phyloP scores from a whole-genome alignment of 805 yeast genomes.

The Wickerhamiella sorbophila region DNA sequence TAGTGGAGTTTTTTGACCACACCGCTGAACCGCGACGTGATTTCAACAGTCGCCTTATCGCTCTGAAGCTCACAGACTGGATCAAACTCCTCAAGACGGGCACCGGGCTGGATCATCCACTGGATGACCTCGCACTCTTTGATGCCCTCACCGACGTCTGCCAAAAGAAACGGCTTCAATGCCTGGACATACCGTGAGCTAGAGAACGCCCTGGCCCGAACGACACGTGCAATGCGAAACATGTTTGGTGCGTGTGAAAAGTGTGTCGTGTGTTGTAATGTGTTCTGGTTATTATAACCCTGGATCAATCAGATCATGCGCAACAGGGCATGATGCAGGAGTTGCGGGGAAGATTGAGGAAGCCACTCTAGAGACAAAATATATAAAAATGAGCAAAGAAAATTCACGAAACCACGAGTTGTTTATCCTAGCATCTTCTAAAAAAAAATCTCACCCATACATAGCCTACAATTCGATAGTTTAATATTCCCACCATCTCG shows the following conservation, averaged over 20 bases:
- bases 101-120: constrained; percentile 27
- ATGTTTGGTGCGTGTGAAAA: not conserved
- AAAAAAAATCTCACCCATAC: no score
- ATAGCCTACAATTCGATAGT: no score
- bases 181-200: not conserved
- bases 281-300: not conserved
- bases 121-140: constrained; percentile 27
- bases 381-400: not conserved
- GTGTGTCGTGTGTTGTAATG: not conserved
- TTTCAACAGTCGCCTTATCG: constrained; percentile 26
- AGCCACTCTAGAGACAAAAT: not conserved
- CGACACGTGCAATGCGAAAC: not conserved
- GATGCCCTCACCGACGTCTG: constrained; percentile 27
- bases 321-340: not conserved
- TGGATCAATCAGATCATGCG: not conserved
- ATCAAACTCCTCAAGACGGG: constrained; percentile 24
- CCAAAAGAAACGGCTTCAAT: constrained; percentile 21
- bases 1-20: constrained; percentile 23
- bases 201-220: not conserved
- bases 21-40: constrained; percentile 24
- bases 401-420: not conserved
- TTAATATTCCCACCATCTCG: no score
- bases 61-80: constrained; percentile 26
- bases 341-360: not conserved
- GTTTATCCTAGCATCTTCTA: no score